Percentiles rank a stretch among this genome's conserved stretches.
These are phyloP conservation scores for Schizopora paradoxa DNA, from an alignment of 1,284 basidiomycete genomes.

Conservation along the genomic window DNA sequence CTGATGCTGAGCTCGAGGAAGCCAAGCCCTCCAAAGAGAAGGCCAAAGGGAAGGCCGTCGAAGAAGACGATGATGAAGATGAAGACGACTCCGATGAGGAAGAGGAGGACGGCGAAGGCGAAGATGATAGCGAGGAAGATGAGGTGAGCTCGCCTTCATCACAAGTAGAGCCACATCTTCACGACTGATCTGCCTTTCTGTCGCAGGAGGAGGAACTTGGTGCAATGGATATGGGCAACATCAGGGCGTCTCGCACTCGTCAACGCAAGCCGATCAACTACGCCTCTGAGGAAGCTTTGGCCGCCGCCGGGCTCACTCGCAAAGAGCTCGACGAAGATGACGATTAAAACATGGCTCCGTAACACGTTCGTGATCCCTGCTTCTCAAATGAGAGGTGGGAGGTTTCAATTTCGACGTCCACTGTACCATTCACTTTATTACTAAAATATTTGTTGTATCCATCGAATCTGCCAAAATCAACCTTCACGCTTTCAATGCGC, in stretches of 20 bases:
- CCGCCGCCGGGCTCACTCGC: constrained; percentile 13
- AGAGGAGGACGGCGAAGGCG: constrained; percentile 11
- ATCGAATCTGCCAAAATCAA: neutral
- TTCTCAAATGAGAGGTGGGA: neutral
- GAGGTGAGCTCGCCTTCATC: neutral
- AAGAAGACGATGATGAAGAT: constrained; percentile 9
- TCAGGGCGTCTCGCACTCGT: constrained; percentile 13
- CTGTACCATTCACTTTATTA: too few species aligned
- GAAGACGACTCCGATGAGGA: constrained; percentile 16
- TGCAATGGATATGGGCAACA: constrained; percentile 15
- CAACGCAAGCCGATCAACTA: constrained; percentile 16
- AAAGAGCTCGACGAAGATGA: constrained; percentile 13
- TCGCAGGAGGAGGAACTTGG: constrained; percentile 14
- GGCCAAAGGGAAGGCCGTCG: neutral
- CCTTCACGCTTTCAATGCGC: too few species aligned
- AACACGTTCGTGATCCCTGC: neutral
- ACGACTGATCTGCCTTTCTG: neutral
- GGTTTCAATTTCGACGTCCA: neutral
- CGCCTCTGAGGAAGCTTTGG: constrained; percentile 15
- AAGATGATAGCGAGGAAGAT: constrained; percentile 14
- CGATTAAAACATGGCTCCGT: constrained; percentile 7
- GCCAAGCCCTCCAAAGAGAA: constrained; percentile 5
- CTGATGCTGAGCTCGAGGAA: constrained; percentile 15
- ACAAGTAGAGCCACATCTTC: neutral
- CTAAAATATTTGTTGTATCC: neutral